phyloP scores from a whole-genome alignment of 768 basidiomycete species.

The Phylloporus sp. region DNA sequence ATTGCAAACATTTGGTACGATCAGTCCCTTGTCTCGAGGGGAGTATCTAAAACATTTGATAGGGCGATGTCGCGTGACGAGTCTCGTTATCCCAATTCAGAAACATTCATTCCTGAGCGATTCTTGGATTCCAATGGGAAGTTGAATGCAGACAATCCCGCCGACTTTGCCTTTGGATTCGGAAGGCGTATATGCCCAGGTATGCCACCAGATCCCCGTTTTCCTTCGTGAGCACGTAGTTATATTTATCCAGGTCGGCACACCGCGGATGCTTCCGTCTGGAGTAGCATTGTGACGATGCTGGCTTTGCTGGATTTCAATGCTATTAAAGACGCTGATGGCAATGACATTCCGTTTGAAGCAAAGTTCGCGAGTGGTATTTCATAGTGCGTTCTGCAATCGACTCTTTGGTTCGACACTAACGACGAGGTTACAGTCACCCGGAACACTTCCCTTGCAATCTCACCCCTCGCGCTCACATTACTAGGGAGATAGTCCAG shows the following conservation, averaged over 20 bases:
- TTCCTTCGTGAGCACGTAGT: too few relatives aligned
- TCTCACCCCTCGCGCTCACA: too few relatives aligned
- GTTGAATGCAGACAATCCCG: conserved; percentile 1
- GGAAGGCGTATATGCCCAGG: conserved; percentile 8
- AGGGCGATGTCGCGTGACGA: conserved; percentile 8
- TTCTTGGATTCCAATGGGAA: conserved; percentile 4
- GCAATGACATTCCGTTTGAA: too few relatives aligned
- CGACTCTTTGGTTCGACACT: too few relatives aligned
- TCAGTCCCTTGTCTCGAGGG: too few relatives aligned
- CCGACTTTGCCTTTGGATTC: conserved; percentile 4
- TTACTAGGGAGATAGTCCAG: too few relatives aligned
- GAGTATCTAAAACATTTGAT: neutral
- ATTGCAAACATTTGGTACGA: conserved; percentile 6
- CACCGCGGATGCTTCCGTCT: conserved; percentile 4
- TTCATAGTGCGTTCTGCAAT: too few relatives aligned
- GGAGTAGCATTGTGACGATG: conserved; percentile 6
- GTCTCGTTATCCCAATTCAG: conserved; percentile 9
- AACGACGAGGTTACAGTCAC: too few relatives aligned
- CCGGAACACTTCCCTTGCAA: too few relatives aligned
- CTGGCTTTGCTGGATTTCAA: neutral
- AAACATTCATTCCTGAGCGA: conserved; percentile 11
- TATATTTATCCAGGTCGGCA: too few relatives aligned
- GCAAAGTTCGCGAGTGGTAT: too few relatives aligned
- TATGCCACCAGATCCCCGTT: too few relatives aligned
- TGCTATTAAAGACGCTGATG: neutral